phyloP scores from a whole-genome alignment of 495 filamentous ascomycete species.

The Penicillium pancosmium region DNA sequence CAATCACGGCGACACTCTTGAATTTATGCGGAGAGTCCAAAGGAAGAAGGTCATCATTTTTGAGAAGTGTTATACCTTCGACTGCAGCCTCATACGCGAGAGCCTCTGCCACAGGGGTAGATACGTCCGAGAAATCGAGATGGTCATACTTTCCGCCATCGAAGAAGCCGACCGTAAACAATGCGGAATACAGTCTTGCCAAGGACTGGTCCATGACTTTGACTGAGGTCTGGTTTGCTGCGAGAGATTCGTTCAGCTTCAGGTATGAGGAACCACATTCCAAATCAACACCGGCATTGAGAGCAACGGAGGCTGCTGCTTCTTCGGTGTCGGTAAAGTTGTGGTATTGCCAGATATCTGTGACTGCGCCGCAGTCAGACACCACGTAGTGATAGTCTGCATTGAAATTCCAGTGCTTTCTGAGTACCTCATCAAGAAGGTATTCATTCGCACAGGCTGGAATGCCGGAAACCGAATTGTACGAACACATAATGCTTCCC shows the following conservation, averaged over 20 bases:
- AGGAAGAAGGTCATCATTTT: conserved; percentile 58
- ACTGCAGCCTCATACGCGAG: conserved; percentile 54
- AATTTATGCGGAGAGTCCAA: conserved; percentile 25
- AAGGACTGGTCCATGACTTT: conserved; percentile 47
- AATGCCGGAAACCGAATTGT: conserved; percentile 57
- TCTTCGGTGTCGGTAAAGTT: conserved; percentile 46
- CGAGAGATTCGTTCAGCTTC: conserved; percentile 43
- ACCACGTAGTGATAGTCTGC: conserved; percentile 50
- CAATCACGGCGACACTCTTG: conserved; percentile 49
- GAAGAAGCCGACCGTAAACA: conserved; percentile 58
- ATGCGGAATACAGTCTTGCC: conserved; percentile 50
- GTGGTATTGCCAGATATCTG: conserved; percentile 52
- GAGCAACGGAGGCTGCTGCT: conserved; percentile 48
- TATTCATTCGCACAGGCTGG: conserved; percentile 55
- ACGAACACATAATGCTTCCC: conserved; percentile 57
- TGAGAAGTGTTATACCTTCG: conserved; percentile 56
- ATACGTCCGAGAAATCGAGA: conserved; percentile 38
- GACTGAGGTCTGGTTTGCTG: conserved; percentile 43
- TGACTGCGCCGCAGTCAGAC: conserved; percentile 52
- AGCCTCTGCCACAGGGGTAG: conserved; percentile 44
- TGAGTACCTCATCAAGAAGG: conserved; percentile 53
- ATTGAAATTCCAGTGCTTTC: conserved; percentile 52
- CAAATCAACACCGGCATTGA: conserved; percentile 59
- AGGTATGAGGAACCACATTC: conserved; percentile 51
- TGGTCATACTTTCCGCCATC: conserved; percentile 31